phyloP scores from a whole-genome alignment of 1,284 basidiomycete species.

The Tremellales sp. region DNA sequence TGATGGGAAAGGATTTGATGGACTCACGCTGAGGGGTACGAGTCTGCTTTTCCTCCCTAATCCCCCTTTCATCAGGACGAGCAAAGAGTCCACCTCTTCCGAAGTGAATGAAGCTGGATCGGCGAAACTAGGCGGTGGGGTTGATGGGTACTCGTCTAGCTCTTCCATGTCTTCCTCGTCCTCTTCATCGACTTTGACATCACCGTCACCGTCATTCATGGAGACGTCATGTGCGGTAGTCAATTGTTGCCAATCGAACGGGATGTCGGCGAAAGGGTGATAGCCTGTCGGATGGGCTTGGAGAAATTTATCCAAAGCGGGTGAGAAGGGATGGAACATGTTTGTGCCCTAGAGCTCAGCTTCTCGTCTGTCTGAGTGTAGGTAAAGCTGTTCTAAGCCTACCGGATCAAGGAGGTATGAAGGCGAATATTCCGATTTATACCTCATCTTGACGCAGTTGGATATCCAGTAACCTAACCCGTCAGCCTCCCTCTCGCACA shows the following conservation, averaged over 20 bases:
- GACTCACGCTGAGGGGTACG: slow-evolving; percentile 19
- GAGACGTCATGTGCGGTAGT: background rate
- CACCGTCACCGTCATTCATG: slow-evolving; percentile 7
- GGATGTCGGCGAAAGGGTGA: slow-evolving; percentile 32
- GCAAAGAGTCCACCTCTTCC: slow-evolving; percentile 18
- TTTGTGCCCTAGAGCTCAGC: slow-evolving; percentile 60
- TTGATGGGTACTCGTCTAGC: background rate
- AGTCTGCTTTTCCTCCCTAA: slow-evolving; percentile 5
- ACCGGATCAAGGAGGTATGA: slow-evolving; percentile 87
- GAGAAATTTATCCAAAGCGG: slow-evolving; percentile 60
- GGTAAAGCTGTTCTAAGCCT: too few species aligned
- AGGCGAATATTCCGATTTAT: slow-evolving; percentile 89
- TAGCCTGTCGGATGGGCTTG: slow-evolving; percentile 54
- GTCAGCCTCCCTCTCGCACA: background rate
- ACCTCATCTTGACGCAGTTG: slow-evolving; percentile 90
- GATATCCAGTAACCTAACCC: slow-evolving; percentile 86
- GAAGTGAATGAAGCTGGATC: slow-evolving; percentile 21
- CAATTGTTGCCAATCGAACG: too few species aligned
- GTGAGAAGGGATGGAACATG: slow-evolving; percentile 65
- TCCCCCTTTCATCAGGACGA: slow-evolving; percentile 22
- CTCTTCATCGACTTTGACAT: slow-evolving; percentile 4
- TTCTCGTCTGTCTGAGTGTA: background rate
- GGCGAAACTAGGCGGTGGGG: slow-evolving; percentile 40
- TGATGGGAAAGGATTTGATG: background rate
- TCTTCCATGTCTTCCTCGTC: slow-evolving; percentile 3